Evolutionary conservation across 192 early-diverging fungal species (phyloP), one percentile per base, ranked within the genome.

Genomic region (Borealophlyctis nickersoniae): DNA sequence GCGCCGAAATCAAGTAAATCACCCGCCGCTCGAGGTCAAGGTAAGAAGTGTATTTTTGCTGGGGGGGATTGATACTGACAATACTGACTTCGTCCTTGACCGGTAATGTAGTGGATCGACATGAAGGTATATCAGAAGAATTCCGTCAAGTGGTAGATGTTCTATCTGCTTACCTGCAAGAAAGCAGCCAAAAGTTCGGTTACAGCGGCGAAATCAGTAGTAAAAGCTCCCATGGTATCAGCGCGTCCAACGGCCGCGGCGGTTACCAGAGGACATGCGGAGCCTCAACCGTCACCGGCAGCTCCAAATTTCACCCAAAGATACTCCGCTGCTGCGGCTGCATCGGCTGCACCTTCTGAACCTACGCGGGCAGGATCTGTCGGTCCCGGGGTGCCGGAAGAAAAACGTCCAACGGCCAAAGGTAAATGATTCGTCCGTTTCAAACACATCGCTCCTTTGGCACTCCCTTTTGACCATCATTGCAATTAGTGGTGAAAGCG

Each of bases 321-420:
- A 30, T 75, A 75, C 55, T 36, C 75, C 5, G 68, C 77, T 19
- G 74, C 70, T 11, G 78, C 65, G 11, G 67, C 67, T 27, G 71
- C 56, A n/a, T 70, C 75, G 60, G 50, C 32, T 60, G 11, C 28
- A n/a, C 3, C 52, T 26, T 3, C 62, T 0, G 16, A 14, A 26
- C 24, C 53, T 1, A 29, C 19, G 33, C 2, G 5, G 2, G 54
- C 28, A 56, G 19, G 35, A 19, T 31, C 66, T 16, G 61, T 48
- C 28, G 32, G 58, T n/a, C 24, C 50, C 3, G 23, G 16, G 13
- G n/a, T 49, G 19, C n/a, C 65, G 4, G 28, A 55, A 23, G 65
- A 70, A 29, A 70, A 68, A 36, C 45, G 62, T 13, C 7, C 53
- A n/a, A 31, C 49, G 4, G 29, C 60, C 53, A 62, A 69, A 52